Evolutionary conservation across 345 rosid genomes (phyloP).

Genomic region (Eucalyptus victrix): DNA sequence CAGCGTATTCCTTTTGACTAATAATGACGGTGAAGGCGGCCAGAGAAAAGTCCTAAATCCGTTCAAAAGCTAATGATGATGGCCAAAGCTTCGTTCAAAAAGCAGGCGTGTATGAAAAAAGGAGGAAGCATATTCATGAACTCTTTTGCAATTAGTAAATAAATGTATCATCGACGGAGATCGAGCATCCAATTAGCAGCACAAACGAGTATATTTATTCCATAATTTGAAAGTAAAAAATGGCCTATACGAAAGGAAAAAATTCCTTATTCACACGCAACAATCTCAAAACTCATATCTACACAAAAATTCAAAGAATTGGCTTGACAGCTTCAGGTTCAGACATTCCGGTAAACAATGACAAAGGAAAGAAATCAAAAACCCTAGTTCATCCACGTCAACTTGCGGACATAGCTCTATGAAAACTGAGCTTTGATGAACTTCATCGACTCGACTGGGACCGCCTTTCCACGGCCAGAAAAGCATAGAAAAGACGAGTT

Average conservation of each 20-base stretch:
- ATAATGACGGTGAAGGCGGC: background rate
- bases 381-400: background rate
- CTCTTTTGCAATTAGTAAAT: background rate
- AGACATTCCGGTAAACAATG: background rate
- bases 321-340: background rate
- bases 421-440: background rate
- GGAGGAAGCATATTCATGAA: background rate
- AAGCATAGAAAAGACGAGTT: background rate
- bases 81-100: background rate
- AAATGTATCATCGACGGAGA: rapidly evolving
- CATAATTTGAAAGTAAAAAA: background rate
- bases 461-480: background rate
- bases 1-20: background rate
- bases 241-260: background rate
- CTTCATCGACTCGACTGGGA: background rate
- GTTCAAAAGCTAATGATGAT: background rate
- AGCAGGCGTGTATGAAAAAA: background rate
- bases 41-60: background rate
- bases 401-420: background rate
- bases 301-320: background rate
- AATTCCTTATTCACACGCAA: background rate
- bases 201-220: background rate
- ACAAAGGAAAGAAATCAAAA: background rate
- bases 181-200: background rate
- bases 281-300: background rate